Evolutionary conservation across 257 asterid species (phyloP), one percentile per base, ranked within the genome.

Genomic region (Solanum habrochaites): DNA sequence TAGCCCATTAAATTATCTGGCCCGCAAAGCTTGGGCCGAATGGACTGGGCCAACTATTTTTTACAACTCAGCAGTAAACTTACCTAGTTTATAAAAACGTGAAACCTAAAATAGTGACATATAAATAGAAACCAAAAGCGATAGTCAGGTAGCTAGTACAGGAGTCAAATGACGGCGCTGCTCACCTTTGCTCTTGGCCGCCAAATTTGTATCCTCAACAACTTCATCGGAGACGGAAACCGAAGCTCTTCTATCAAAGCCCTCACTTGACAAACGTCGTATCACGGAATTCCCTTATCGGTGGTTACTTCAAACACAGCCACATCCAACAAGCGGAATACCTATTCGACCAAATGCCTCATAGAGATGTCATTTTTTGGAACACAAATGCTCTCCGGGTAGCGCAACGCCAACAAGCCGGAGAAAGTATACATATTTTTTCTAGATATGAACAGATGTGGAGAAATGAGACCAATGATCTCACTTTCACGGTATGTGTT

Each of bases 221-320:
- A 10, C 40, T 78, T 78, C 7, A 8, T 78, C 60, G 16, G 16
- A 25, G 27, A 78, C 25, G 66, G 39, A 43, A 45, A 45, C 16
- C 64, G 10, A 78, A 78, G n/a, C 83, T 78, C 64, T 78, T 78
- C 40, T 40, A 78, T 15, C 66, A 45, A 78, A 27, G 16, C 10
- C 16, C 40, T n/a, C 5, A 78, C 18, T 27, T 14, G 7, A 83
- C 62, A 85, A 93, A 90, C 42, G 93, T 94, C 11, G 93, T 94
- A 56, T 91, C 95, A 0, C 92, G 98, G 95, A 95, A 97, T 83
- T 91, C 96, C 86, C 91, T 95, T 93, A 85, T 92, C 32, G 91
- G 52, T 82, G 92, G 94, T 18, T 94, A 89, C 88, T 94, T 95
- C 40, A 93, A 91, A 83, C 87, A 91, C 40, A 93, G 92, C 9